phyloP scores from a whole-genome alignment of 2,329 filamentous ascomycete species.

The Tricladium varicosporioides region DNA sequence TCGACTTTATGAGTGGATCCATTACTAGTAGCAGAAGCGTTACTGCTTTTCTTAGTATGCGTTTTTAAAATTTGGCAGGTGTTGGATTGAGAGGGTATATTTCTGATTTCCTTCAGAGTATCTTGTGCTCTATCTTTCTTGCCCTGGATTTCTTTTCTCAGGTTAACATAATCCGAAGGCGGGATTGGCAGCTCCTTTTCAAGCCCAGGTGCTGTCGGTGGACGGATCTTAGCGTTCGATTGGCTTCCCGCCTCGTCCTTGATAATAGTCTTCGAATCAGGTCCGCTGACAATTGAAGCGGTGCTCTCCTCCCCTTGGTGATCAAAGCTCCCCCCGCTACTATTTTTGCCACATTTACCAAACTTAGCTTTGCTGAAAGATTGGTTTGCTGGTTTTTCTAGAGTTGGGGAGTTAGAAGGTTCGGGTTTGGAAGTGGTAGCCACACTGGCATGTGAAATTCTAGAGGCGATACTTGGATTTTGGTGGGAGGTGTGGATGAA shows the following conservation, averaged over 20 bases:
- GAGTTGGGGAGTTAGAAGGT: background rate
- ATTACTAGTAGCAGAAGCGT: background rate
- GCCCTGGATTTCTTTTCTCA: background rate
- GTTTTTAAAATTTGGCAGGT: background rate
- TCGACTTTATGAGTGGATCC: constrained; percentile 17
- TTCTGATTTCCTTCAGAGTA: background rate
- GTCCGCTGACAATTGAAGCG: background rate
- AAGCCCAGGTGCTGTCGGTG: background rate
- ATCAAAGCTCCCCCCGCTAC: background rate
- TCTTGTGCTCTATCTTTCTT: background rate
- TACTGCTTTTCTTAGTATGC: constrained; percentile 7
- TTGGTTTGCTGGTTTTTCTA: background rate
- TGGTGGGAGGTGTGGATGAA: background rate
- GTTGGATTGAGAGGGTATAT: background rate
- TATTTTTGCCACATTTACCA: background rate
- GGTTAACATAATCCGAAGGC: background rate
- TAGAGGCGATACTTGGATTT: background rate
- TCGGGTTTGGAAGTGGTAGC: background rate
- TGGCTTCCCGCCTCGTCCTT: background rate
- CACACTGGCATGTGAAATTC: background rate
- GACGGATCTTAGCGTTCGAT: background rate
- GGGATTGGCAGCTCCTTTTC: background rate
- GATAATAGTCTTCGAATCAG: background rate
- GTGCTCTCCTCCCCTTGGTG: background rate
- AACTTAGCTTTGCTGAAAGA: background rate